Evolutionary conservation across 192 early-diverging fungal species (phyloP).

Genomic region (Coemansia sp.): DNA sequence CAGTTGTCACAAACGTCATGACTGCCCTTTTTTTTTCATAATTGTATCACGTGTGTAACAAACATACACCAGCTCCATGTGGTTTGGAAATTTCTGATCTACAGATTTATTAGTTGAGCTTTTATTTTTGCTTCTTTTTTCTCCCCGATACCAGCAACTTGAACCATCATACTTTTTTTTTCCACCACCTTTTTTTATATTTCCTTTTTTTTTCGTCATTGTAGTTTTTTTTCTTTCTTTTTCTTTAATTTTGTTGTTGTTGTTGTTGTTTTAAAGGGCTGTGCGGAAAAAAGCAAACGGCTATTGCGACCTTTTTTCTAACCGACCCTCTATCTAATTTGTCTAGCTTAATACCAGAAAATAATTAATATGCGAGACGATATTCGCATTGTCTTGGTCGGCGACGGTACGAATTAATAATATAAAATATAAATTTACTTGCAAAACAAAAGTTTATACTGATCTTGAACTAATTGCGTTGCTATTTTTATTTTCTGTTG

Average conservation of each 20-base stretch:
- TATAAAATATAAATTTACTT: neutral
- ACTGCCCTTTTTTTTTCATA: neutral
- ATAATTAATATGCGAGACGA: conserved; percentile 70
- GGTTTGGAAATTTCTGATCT: neutral
- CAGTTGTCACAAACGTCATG: too few relatives aligned
- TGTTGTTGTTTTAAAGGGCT: conserved; percentile 1
- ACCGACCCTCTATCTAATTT: neutral
- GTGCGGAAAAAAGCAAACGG: too few relatives aligned
- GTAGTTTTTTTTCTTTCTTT: neutral
- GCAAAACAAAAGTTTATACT: neutral
- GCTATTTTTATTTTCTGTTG: conserved; percentile 2
- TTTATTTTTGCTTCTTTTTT: neutral
- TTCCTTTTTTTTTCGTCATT: neutral
- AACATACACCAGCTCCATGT: neutral
- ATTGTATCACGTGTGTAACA: neutral
- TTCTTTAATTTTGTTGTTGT: conserved; percentile 3
- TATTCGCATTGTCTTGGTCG: conserved; percentile 91
- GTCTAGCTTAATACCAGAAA: neutral
- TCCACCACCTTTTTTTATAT: neutral
- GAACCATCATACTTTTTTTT: neutral
- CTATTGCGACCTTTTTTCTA: neutral
- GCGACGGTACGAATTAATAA: conserved; percentile 68
- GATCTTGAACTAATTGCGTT: neutral
- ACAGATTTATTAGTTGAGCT: neutral
- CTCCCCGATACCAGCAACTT: neutral